Percentiles rank a stretch among this genome's conserved stretches.
phyloP scores from a whole-genome alignment of 1,284 basidiomycete species.

The Ceratobasidium sp. region DNA sequence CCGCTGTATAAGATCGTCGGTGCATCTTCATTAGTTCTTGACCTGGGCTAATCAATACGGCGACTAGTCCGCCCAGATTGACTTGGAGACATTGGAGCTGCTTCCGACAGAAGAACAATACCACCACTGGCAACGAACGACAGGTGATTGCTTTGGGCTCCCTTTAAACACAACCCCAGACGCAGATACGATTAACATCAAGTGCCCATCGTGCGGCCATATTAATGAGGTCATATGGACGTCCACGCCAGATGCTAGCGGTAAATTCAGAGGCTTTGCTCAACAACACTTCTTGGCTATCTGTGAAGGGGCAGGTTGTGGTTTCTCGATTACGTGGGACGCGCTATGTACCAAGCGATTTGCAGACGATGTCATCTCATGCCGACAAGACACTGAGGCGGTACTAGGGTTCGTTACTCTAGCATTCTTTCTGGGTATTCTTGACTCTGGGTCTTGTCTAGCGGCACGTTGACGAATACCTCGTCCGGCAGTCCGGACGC shows the following conservation, averaged over 20 bases:
- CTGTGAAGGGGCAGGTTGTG: neutral
- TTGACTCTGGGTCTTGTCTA: neutral
- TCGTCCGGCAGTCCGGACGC: neutral
- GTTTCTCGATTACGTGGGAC: neutral
- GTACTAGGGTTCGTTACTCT: neutral
- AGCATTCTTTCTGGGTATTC: neutral
- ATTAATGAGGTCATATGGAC: slow-evolving; percentile 7
- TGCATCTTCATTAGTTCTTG: neutral
- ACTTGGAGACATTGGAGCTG: slow-evolving; percentile 4
- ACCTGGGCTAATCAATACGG: neutral
- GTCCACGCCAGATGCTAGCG: neutral
- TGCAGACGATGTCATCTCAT: neutral
- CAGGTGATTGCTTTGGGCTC: slow-evolving; percentile 6
- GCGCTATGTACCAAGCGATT: slow-evolving; percentile 9
- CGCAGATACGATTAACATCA: neutral
- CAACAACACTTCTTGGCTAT: slow-evolving; percentile 1
- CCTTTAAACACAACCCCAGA: slow-evolving; percentile 10
- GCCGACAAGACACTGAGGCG: neutral
- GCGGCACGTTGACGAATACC: neutral
- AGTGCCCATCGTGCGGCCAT: neutral
- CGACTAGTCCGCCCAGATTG: neutral
- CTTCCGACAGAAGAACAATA: slow-evolving; percentile 8
- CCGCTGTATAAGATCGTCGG: slow-evolving; percentile 5
- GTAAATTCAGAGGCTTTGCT: neutral
- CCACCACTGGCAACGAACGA: slow-evolving; percentile 7